A percentile compares a stretch with the other conserved stretches of the same genome.
These are phyloP conservation scores for Malus sylvestris DNA, from an alignment of 306 rosid genomes.

Conservation along the genomic window DNA sequence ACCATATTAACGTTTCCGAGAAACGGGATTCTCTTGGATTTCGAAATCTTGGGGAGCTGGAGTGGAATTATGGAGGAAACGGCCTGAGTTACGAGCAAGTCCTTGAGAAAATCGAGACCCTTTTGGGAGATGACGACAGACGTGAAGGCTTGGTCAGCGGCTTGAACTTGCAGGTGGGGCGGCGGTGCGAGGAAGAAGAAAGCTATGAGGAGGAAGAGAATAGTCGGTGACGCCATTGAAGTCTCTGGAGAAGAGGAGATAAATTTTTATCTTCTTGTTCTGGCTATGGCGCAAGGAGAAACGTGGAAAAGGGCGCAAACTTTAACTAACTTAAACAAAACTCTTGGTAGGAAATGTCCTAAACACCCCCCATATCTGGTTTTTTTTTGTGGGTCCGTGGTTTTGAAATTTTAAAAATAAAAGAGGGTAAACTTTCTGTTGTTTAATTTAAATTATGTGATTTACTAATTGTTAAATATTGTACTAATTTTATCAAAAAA, in stretches of 20 bases:
- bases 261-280: neutral
- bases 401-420: no score
- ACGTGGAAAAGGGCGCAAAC: neutral
- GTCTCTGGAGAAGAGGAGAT: neutral
- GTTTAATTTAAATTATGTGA: no score
- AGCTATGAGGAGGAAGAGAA: conserved; percentile 36
- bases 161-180: conserved; percentile 32
- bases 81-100: conserved; percentile 31
- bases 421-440: no score
- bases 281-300: neutral
- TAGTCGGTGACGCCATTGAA: conserved; percentile 43
- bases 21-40: conserved; percentile 49
- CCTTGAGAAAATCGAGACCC: conserved; percentile 73
- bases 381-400: no score
- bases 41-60: conserved; percentile 49
- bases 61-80: conserved; percentile 39
- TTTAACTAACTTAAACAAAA: neutral
- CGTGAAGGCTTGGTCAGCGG: conserved; percentile 43
- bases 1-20: conserved; percentile 52
- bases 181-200: conserved; percentile 28
- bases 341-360: neutral
- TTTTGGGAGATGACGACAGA: conserved; percentile 56
- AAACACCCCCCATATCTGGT: neutral
- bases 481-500: no score
- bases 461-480: no score